A percentile compares a stretch with the other conserved stretches of the same genome.
Conservation (phyloP, 2,329 filamentous ascomycete species). For the Aspergillus aculeatinus region DNA sequence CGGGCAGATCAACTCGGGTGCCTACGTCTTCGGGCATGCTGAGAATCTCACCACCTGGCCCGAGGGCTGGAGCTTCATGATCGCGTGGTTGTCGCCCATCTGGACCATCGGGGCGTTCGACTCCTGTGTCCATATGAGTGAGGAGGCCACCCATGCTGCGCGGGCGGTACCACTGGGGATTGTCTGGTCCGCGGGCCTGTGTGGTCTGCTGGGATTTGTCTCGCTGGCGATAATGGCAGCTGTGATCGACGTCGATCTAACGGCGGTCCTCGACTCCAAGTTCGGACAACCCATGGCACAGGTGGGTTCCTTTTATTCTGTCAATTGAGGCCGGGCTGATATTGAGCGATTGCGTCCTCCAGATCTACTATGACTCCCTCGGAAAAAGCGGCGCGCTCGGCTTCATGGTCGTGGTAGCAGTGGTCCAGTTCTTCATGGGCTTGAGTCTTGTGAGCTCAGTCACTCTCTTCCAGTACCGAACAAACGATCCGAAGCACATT, state of each 20-base stretch:
- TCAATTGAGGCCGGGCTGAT: neutral
- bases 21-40: conserved; percentile 57
- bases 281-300: conserved; percentile 61
- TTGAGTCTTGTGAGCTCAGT: conserved; percentile 46
- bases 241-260: conserved; percentile 55
- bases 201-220: conserved; percentile 57
- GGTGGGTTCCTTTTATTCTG: conserved; percentile 20
- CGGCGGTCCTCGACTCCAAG: conserved; percentile 47
- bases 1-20: conserved; percentile 33
- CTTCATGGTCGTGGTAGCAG: conserved; percentile 58
- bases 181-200: conserved; percentile 51
- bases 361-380: conserved; percentile 49
- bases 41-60: conserved; percentile 61
- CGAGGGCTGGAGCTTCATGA: conserved; percentile 58
- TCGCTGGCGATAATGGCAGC: conserved; percentile 58
- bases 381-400: conserved; percentile 59
- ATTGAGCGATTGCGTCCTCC: neutral
- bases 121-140: conserved; percentile 59
- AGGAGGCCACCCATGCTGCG: conserved; percentile 60
- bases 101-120: conserved; percentile 59
- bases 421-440: conserved; percentile 63
- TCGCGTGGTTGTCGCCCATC: conserved; percentile 61
- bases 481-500: neutral
- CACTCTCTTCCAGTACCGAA: no score
- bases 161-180: conserved; percentile 61